Evolutionary conservation across 148 eudicot genomes (phyloP), one percentile per base, ranked within the genome.

Genomic region (Nepenthes mirabilis): DNA sequence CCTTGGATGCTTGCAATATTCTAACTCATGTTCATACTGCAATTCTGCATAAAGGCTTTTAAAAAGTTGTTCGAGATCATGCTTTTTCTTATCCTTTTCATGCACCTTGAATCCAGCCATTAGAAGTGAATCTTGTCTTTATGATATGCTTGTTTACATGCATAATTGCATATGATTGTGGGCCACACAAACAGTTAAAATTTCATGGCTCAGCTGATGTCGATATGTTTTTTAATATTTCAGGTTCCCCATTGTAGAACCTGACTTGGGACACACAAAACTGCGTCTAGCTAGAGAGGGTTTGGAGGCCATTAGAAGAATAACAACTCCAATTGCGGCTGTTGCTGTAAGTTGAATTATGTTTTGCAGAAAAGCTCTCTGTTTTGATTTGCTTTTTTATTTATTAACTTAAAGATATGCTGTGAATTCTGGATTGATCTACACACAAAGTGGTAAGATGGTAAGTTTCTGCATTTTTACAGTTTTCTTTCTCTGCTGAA

Each of bases 211-310:
- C 2, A 35, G 47, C 4, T 64, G 58, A 65, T 51, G 51, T 60
- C 37, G 55, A 64, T 52, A 33, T 60, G 33, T 37, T 14, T 56
- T 33, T 67, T 65, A 52, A 49, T 54, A 33, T 47, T 65, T 40
- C 80, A 91, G 98, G 75, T 93, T 88, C 77, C 95, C 98, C 12
- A 93, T 93, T 59, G 80, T 93, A 61, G 96, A 93, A 81, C 96
- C 98, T 49, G 98, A 88, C 79, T 85, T 95, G 57, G 96, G 89
- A 65, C 98, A 93, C 76, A 88, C 98, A 56, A 93, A 84, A 75
- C 85, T 93, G 63, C 94, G 85, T 50, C 85, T 93, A 65, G 74
- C 96, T 8, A 79, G 78, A 67, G 96, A 83, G 69, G 98, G 98
- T 36, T 70, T 93, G 79, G 95, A 88, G 74, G 95, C 95, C 55